Evolutionary conservation across 2,329 filamentous ascomycete genomes (phyloP).

Genomic region (Kalaharituber pfeilii): DNA sequence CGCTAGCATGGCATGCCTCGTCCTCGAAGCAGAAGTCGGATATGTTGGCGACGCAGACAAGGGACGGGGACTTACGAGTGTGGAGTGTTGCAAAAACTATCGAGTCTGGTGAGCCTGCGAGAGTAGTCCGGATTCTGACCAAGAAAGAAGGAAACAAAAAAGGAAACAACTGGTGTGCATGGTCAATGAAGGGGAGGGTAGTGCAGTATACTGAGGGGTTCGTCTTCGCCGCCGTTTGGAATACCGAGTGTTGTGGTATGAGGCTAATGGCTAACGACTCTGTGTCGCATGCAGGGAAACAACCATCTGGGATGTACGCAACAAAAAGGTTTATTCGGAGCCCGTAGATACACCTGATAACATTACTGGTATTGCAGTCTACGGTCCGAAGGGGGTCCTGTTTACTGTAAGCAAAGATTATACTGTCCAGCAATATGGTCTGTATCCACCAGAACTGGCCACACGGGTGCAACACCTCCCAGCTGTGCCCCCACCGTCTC

Average conservation of each 20-base stretch:
- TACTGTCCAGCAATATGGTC: conserved; percentile 85
- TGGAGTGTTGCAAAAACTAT: conserved; percentile 87
- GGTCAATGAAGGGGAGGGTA: conserved; percentile 95
- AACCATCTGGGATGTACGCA: conserved; percentile 88
- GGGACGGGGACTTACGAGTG: conserved; percentile 79
- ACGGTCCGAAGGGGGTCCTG: conserved; percentile 74
- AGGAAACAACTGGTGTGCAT: conserved; percentile 88
- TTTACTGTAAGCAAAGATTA: conserved; percentile 81
- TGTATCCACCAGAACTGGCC: conserved; percentile 71
- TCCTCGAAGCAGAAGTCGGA: conserved; percentile 92
- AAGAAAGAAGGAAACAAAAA: conserved; percentile 53
- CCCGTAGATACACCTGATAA: conserved; percentile 69
- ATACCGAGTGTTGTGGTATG: conserved; percentile 34
- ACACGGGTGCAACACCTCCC: conserved; percentile 76
- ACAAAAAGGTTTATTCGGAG: conserved; percentile 90
- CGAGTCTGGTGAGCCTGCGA: conserved; percentile 55
- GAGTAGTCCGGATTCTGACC: conserved; percentile 75
- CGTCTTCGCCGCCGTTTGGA: conserved; percentile 31
- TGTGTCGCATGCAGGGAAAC: conserved; percentile 47
- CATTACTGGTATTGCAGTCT: conserved; percentile 66
- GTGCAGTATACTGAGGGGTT: conserved; percentile 84
- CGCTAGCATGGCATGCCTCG: conserved; percentile 85
- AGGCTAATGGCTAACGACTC: conserved; percentile 23
- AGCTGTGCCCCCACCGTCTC: conserved; percentile 58
- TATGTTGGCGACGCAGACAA: conserved; percentile 86